Evolutionary conservation across 345 rosid genomes (phyloP).

Genomic region (Draba incana): DNA sequence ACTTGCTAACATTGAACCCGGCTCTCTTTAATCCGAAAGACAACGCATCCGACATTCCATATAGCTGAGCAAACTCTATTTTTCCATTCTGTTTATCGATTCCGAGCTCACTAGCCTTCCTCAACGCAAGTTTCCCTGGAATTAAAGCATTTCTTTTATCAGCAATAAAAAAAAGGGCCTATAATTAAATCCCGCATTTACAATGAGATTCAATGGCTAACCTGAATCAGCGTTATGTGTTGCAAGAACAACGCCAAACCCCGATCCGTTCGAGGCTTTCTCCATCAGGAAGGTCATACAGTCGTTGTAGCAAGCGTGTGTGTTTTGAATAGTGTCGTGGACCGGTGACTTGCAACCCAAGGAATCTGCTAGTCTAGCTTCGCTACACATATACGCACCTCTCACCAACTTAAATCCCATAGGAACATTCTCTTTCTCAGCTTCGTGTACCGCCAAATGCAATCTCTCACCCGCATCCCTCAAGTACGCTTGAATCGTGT

Average conservation of each 20-base stretch:
- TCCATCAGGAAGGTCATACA: constrained; percentile 79
- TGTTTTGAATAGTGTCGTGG: constrained; percentile 68
- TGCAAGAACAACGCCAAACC: constrained; percentile 70
- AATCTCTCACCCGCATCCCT: constrained; percentile 79
- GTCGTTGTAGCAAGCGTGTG: constrained; percentile 74
- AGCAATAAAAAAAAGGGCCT: background rate
- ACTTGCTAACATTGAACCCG: constrained; percentile 89
- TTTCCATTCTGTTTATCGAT: constrained; percentile 50
- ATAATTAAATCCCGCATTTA: background rate
- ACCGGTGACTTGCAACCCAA: constrained; percentile 75
- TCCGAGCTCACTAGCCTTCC: constrained; percentile 67
- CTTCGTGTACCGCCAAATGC: constrained; percentile 51
- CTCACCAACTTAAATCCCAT: constrained; percentile 86
- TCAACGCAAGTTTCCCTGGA: constrained; percentile 66
- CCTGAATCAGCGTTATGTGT: constrained; percentile 93
- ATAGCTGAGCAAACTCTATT: constrained; percentile 86
- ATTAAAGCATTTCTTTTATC: background rate
- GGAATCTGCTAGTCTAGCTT: constrained; percentile 58
- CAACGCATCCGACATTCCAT: constrained; percentile 86
- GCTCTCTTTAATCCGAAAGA: constrained; percentile 78
- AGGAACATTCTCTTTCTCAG: constrained; percentile 60
- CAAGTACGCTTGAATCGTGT: constrained; percentile 80
- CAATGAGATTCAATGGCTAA: constrained; percentile 23
- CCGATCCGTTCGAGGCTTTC: constrained; percentile 54
- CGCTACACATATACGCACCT: constrained; percentile 90